Evolutionary conservation across 2,329 filamentous ascomycete genomes (phyloP), one percentile per base, ranked within the genome.

Genomic region (Ophiostoma pallidulum): DNA sequence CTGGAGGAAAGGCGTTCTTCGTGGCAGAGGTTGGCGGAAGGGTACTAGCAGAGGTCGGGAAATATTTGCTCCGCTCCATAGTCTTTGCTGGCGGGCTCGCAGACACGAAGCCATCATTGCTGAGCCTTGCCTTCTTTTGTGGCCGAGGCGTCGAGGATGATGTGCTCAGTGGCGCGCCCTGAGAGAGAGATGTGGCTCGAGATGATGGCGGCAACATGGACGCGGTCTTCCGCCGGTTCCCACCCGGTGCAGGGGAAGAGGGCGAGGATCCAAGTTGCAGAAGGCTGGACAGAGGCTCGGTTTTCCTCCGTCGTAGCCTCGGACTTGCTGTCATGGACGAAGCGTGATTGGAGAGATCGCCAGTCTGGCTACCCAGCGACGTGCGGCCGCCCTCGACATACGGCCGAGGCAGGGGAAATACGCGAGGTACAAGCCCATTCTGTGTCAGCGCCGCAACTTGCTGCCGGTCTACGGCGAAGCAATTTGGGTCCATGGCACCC

Each of bases 401-500:
- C 1, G 77, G 77, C 35, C 77, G 65, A 0, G 77, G 77, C 8
- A 80, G 64, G 3, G 77, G 77, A 50, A 77, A 80, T 0, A 80
- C 74, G 1, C 76, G 69, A 3, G 76, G 73, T 5, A 70, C 70
- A 29, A 71, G 59, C 4, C 70, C 74, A 48, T 71, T 70, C 20
- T 69, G 63, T 0, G 73, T 75, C 47, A 75, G 62, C 46, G 64
- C 65, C n/a, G 70, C 65, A 50, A 74, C 63, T 51, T 68, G 64
- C 24, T 71, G 60, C 13, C 69, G 64, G 49, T 80, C 72, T 12
- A 77, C 66, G 13, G 69, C 64, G 55, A 80, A 80, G 58, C 74
- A 79, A 52, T 80, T 80, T 33, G 73, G 66, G 44, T 80, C 75
- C 77, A 80, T 80, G 56, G 77, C 74, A n/a, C 72, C 77, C 57